Base-by-base conservation (phyloP, 371 early-diverging fungal species). In the Rhizopus sp. region DNA sequence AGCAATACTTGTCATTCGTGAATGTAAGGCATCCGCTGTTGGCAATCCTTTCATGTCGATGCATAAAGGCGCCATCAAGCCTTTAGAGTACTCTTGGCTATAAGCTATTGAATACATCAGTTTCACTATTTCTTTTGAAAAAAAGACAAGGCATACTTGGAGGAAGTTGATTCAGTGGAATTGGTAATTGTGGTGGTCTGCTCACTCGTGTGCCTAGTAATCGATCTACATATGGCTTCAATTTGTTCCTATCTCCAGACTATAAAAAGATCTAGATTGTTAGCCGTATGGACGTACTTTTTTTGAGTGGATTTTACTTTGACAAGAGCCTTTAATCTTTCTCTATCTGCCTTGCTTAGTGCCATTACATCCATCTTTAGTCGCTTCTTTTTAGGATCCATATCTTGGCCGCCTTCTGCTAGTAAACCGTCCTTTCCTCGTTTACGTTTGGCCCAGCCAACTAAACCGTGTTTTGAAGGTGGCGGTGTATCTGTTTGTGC, bases 301-400 rank as follows among this genome's bases (percentile, higher is more conserved):
- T n/a, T 50, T 15, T 15, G 15, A 12, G 29, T 29, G 4, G 10
- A 10, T 8, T 41, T 57, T 69, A 71, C 77, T 70, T 84, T 85
- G 15, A 82, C 68, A 44, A 89, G 70, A 5, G 72, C 62, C 59
- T 87, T 88, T 52, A 89, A 70, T 29, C 83, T 71, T 48, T 89
- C 87, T 39, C 90, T 79, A 52, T 91, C 91, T 31, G 81, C 62
- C 60, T 89, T 89, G 33, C 83, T 83, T 34, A 91, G 69, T 50
- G 88, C 85, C 80, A 88, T 82, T 16, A 91, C 80, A 50, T 88
- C 82, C 64, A 85, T 67, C 72, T 89, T 91, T 32, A 91, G 69
- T 40, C 82, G 78, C 48, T 79, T 68, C 64, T 86, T 81, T 50
- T 62, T 76, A 3, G 82, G 83, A 60, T 86, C 82, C 61, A 72